Percentiles rank a stretch among this genome's conserved stretches.
These are phyloP conservation scores for Pichia norvegensis DNA, from an alignment of 1,139 yeast genomes.

Conservation along the genomic window DNA sequence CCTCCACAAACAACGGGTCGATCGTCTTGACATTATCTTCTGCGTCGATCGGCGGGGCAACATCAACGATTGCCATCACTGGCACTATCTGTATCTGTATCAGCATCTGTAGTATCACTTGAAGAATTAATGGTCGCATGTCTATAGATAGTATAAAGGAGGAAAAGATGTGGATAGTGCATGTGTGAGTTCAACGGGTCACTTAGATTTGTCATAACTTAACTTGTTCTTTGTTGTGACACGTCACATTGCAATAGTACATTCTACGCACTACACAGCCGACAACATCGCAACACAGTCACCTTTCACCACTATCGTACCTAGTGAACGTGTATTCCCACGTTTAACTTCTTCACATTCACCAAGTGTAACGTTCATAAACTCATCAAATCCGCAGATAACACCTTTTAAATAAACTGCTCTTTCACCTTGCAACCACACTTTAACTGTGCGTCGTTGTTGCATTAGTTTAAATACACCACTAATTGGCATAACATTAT, in stretches of 20 bases:
- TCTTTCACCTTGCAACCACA: constrained; percentile 87
- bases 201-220: too few species aligned
- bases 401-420: constrained; percentile 73
- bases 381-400: constrained; percentile 91
- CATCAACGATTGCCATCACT: too few species aligned
- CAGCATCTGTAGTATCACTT: not conserved
- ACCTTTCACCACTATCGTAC: constrained; percentile 75
- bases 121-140: too few species aligned
- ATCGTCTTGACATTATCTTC: not conserved
- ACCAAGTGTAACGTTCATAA: constrained; percentile 92
- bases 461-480: constrained; percentile 82
- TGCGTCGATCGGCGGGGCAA: not conserved
- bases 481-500: constrained; percentile 74
- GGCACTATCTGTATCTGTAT: too few species aligned
- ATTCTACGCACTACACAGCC: not conserved
- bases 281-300: constrained; percentile 80
- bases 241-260: not conserved
- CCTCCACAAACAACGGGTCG: not conserved
- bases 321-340: constrained; percentile 32
- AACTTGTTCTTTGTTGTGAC: too few species aligned
- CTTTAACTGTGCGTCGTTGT: constrained; percentile 67
- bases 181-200: too few species aligned
- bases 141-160: too few species aligned
- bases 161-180: too few species aligned
- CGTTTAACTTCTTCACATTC: constrained; percentile 58